Conservation (phyloP, 2,329 filamentous ascomycete species). For the Colletotrichum eremochloae region DNA sequence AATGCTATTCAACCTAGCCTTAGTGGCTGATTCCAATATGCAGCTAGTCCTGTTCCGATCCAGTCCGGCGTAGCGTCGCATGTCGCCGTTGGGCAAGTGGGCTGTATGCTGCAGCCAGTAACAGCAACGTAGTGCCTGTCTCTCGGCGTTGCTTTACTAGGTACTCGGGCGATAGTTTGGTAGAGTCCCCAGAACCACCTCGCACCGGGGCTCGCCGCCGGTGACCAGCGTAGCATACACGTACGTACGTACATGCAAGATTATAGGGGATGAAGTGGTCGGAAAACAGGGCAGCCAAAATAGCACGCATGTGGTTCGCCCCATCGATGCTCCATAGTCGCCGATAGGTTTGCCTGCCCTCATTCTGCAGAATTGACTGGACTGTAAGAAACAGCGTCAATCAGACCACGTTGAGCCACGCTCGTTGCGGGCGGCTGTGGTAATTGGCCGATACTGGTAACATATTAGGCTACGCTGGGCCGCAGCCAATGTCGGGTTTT, state of each 20-base stretch:
- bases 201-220: not conserved
- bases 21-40: slow-evolving; percentile 2
- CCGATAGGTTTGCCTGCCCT: not conserved
- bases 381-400: not conserved
- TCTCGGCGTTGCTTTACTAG: not conserved
- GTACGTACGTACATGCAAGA: not conserved
- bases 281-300: not conserved
- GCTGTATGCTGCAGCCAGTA: not conserved
- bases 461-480: not conserved
- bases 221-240: not conserved
- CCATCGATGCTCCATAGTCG: not conserved
- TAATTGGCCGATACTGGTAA: not conserved
- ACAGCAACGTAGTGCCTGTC: not conserved
- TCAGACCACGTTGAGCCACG: not conserved
- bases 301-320: not conserved
- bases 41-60: not conserved
- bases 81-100: not conserved
- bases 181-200: not conserved
- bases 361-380: not conserved
- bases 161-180: not conserved
- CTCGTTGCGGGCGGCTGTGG: not conserved
- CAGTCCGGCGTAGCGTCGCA: slow-evolving; percentile 1
- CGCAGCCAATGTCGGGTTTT: not conserved
- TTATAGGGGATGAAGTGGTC: not conserved
- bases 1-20: not conserved